Base-by-base conservation (phyloP, 192 early-diverging fungal species). In the Coemansia brasiliensis region DNA sequence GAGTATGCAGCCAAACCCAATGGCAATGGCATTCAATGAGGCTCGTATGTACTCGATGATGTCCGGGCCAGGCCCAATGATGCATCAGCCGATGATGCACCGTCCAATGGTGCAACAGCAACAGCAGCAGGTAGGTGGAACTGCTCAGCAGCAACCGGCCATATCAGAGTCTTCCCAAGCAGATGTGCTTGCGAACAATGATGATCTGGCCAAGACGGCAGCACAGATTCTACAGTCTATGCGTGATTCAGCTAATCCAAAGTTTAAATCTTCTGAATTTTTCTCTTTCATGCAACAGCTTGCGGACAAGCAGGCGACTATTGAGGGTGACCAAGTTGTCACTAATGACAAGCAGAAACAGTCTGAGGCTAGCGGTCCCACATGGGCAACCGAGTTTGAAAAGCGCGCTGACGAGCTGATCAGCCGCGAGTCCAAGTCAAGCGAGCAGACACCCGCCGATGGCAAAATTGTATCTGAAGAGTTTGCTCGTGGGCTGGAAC, bases 231-330 rank as follows among this genome's bases (percentile, higher is more conserved):
- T 96, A 12, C 85, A 90, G 27, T 83, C 86, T 26, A 88, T 98
- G 15, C 68, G 84, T 26, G 72, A 63, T n/a, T 80, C 87, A 4
- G 74, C 83, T 39, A 95, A 97, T 54, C 93, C 96, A 26, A 98
- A 98, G 74, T 94, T 99, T 62, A 87, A 89, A 58, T 84, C 89
- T 52, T 95, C 92, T 13, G 85, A 91, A 39, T 99, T 99, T 59
- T 72, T 98, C 74, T 84, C 82, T 11, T 88, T 99, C 68, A 98
- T 99, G 94, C 82, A 91, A 53, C 84, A 94, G 64, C 77, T 99
- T 41, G 83, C 92, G 16, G 92, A 99, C 80, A 80, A 86, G 16
- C 87, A 96, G 69, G 84, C 96, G 1, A 84, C 83, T 5, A 90
- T 99, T 44, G 90, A 90, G 56, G 92, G 90, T 27, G 88, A 96